phyloP scores from a whole-genome alignment of 108 stramenopile genomes.

The Licmophora abbreviata region DNA sequence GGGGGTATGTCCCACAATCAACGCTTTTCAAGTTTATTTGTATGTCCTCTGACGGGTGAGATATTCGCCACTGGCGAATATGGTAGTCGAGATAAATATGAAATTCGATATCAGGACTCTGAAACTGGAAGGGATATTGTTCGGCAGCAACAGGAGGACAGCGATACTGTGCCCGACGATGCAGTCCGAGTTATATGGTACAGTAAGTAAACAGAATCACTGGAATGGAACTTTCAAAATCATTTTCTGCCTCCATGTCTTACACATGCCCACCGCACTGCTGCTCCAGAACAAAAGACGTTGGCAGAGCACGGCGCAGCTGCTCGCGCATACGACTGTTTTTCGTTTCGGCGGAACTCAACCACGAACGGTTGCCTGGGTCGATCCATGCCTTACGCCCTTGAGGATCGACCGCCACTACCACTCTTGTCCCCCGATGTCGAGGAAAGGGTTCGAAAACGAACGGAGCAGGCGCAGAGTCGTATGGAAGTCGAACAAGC shows the following conservation, averaged over 20 bases:
- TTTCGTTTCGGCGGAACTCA: constrained; percentile 13
- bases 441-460: too few species aligned
- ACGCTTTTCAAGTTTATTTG: constrained; percentile 16
- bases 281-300: constrained; percentile 18
- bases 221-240: too few species aligned
- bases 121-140: neutral
- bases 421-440: too few species aligned
- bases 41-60: constrained; percentile 27
- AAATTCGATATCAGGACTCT: neutral
- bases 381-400: too few species aligned
- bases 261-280: too few species aligned
- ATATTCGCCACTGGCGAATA: constrained; percentile 9
- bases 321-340: constrained; percentile 35
- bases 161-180: neutral
- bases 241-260: too few species aligned
- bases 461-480: too few species aligned
- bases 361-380: too few species aligned
- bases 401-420: too few species aligned
- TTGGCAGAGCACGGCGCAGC: constrained; percentile 38
- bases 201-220: constrained; percentile 8
- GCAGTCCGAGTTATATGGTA: constrained; percentile 15
- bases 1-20: constrained; percentile 12
- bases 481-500: too few species aligned
- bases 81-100: constrained; percentile 5
- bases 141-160: neutral